Base-by-base conservation (phyloP, 169 alveolate genomes). In the Plasmodium gallinaceum region DNA sequence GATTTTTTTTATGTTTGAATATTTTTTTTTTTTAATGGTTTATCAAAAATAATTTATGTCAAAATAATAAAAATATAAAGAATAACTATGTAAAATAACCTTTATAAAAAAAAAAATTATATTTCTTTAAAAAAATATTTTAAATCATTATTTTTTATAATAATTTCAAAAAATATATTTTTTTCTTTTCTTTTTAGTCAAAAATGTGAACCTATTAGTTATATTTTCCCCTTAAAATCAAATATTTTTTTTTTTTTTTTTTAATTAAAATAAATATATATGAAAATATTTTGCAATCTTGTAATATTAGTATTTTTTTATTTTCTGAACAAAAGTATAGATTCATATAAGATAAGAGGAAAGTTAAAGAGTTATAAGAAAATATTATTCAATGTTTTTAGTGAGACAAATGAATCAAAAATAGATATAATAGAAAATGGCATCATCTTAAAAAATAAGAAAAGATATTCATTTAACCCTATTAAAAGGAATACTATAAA, bases 391-490 rank as follows among this genome's bases (percentile, higher is more conserved):
- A 42, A 39, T 9, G 22, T 3, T 37, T 74, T 39, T 22, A 51
- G 48, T 45, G 22, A 74, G 14, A 58, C 46, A 74, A 43, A 74
- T 74, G 74, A 42, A n/a, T 32, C 3, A 16, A 76, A 62, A 14
- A 24, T 5, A 24, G 76, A 76, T 9, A 48, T 32, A 12, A 42
- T 9, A 3, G 68, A 22, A 46, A 61, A 68, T 32, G 66, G 12
- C 32, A 24, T 75, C 45, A 24, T 75, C 45, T 14, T 32, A 39
- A 51, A 83, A 14, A 71, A 20, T 5, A 68, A 83, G 69, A 42
- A 45, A 20, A 69, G 88, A 24, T 86, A 86, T 60, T 86, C 88
- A 6, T 86, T 86, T 71, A 60, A 48, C 18, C 92, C 92, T 0
- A 51, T 66, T 2, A 86, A 86, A 54, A 86, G 62, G 14, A 86